Evolutionary conservation across 768 basidiomycete genomes (phyloP), one percentile per base, ranked within the genome.

Genomic region (Tricholomella constricta): DNA sequence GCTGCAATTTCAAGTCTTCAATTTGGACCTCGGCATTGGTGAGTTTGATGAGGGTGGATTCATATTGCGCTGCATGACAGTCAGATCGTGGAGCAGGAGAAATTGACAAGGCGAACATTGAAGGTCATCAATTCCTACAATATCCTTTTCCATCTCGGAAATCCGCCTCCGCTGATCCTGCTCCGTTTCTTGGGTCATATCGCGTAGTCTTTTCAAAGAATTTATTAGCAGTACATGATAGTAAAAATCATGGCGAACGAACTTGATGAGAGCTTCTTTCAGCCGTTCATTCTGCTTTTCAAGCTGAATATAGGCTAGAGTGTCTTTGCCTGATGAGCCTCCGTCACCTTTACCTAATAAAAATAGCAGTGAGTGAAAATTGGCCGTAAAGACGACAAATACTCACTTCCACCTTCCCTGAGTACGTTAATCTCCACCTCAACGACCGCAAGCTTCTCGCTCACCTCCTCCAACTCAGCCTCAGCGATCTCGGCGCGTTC

Each of bases 211-310:
- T 58, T 45, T 37, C 4, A 31, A 43, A 10, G n/a, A 40, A 7
- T 19, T 59, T 34, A 50, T 25, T 47, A 15, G 35, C 25, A 46
- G 25, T 29, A 35, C 37, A 11, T 10, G 2, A 7, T 11, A 25
- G 37, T 10, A 1, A 17, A 25, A 14, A 20, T 37, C n/a, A 45
- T 15, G 2, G 23, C 32, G 14, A 25, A 42, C 20, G 7, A 44
- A 93, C 89, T 86, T 81, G 49, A 96, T 79, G 9, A 98, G 77
- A 11, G 97, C 97, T 64, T 98, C 97, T 69, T 97, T 98, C 49
- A 99, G 72, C 14, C 97, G 75, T 64, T 94, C 93, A 57, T 98
- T 99, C 65, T 98, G 96, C 67, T 92, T 97, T 74, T 98, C 95
- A 1, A 99, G 83, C 65, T 98, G 96, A 15, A 89, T 79, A 68